Evolutionary conservation across 768 basidiomycete species (phyloP), one percentile per base, ranked within the genome.

Genomic region (Mycena amicta): DNA sequence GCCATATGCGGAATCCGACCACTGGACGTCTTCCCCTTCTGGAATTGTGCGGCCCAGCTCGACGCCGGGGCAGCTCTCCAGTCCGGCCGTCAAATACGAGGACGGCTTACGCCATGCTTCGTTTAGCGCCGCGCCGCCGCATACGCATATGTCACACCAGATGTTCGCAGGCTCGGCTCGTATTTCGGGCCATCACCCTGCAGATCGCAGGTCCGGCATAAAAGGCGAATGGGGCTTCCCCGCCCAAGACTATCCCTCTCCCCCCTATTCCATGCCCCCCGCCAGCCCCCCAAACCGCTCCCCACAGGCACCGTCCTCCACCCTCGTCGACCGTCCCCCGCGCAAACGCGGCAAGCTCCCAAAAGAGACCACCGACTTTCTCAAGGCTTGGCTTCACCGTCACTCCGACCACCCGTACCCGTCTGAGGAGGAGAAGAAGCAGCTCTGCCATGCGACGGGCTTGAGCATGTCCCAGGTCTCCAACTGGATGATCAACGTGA

Each of bases 401-500:
- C 92, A 94, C 69, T 89, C 89, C 2, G 92, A 93, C 70, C 92
- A 93, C 66, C 92, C 92, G 25, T 94, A 94, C 71, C 92, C 92
- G 29, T 88, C 85, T 65, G 92, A 94, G 71, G 90, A 93, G 61
- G 92, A 93, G 80, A 94, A 94, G 76, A 93, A 93, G 68, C 89
- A 90, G 70, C 75, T 94, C 63, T 93, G 92, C 72, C 84, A 89
- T 66, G 89, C 89, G 39, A 94, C 92, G 1, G 90, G 90, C 25
- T 75, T 94, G 62, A 90, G 87, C 75, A 93, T 93, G 90, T 85
- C 82, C 73, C 92, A 94, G 72, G 90, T 93, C 0, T 92, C 90
- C 52, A 93, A 93, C 71, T 93, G 92, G 92, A 93, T 93, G 92
- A 93, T 93, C 68, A 93, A 93, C 66, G 92, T 80, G 41, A 56